These are phyloP conservation scores for Myxozyma lipomycoides DNA, from an alignment of 805 yeast species.

Conservation along the genomic window DNA sequence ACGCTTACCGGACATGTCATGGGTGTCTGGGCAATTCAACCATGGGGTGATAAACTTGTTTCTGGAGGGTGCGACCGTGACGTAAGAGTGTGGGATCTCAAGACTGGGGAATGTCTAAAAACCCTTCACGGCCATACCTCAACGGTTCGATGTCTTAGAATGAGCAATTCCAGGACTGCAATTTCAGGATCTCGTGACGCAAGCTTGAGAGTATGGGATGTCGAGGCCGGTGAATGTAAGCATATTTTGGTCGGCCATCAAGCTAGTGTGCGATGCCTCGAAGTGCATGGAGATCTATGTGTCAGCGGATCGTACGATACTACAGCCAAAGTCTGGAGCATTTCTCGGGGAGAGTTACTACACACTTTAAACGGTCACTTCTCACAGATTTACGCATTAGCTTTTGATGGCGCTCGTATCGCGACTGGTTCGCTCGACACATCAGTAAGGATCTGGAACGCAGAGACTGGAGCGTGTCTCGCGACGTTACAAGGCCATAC, in stretches of 20 bases:
- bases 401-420: slow-evolving; percentile 83
- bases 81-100: slow-evolving; percentile 91
- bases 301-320: slow-evolving; percentile 89
- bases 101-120: slow-evolving; percentile 78
- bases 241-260: slow-evolving; percentile 66
- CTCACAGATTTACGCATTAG: slow-evolving; percentile 84
- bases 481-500: slow-evolving; percentile 78
- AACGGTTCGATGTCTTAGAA: slow-evolving; percentile 81
- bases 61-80: slow-evolving; percentile 96
- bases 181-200: slow-evolving; percentile 90
- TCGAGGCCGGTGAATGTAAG: slow-evolving; percentile 81
- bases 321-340: slow-evolving; percentile 87
- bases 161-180: slow-evolving; percentile 73
- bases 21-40: slow-evolving; percentile 95
- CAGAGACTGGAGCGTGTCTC: slow-evolving; percentile 77
- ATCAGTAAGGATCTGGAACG: slow-evolving; percentile 93
- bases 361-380: slow-evolving; percentile 89
- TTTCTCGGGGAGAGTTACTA: slow-evolving; percentile 82
- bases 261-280: slow-evolving; percentile 75
- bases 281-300: slow-evolving; percentile 67
- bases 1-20: slow-evolving; percentile 96
- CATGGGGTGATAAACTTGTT: slow-evolving; percentile 85
- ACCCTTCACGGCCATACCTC: slow-evolving; percentile 87
- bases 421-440: slow-evolving; percentile 96
- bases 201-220: slow-evolving; percentile 91